phyloP scores from a whole-genome alignment of 1,284 basidiomycete species.

The Ceraceosorus guamensis region DNA sequence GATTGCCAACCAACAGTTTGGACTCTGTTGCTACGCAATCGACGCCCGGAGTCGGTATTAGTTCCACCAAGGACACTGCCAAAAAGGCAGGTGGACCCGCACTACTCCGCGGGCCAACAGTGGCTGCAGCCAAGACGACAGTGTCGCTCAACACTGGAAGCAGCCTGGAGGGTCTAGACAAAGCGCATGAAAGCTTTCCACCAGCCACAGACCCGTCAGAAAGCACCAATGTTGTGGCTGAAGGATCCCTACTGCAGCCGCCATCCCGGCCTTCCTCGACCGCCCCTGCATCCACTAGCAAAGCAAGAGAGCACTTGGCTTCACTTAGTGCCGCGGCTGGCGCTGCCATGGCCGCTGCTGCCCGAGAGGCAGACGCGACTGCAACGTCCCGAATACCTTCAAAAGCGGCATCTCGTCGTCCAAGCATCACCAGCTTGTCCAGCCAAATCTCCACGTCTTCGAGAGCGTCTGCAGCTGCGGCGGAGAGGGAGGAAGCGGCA shows the following conservation, averaged over 20 bases:
- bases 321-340: slow-evolving; percentile 31
- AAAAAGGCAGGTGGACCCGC: neutral
- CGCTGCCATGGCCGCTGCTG: slow-evolving; percentile 17
- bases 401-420: neutral
- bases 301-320: slow-evolving; percentile 13
- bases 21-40: too few relatives aligned
- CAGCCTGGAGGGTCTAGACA: too few relatives aligned
- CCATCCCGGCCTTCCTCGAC: neutral
- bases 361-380: neutral
- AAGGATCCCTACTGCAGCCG: too few relatives aligned
- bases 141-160: neutral
- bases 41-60: too few relatives aligned
- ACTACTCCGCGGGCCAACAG: neutral
- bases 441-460: slow-evolving; percentile 19
- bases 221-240: too few relatives aligned
- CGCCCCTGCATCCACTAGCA: neutral
- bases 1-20: too few relatives aligned
- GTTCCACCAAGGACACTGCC: neutral
- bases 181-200: too few relatives aligned
- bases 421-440: slow-evolving; percentile 10
- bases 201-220: too few relatives aligned
- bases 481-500: slow-evolving; percentile 21
- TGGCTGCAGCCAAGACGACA: too few relatives aligned
- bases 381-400: neutral
- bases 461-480: slow-evolving; percentile 13